phyloP scores from a whole-genome alignment of 169 alveolate genomes.

The Plasmodium malariae region DNA sequence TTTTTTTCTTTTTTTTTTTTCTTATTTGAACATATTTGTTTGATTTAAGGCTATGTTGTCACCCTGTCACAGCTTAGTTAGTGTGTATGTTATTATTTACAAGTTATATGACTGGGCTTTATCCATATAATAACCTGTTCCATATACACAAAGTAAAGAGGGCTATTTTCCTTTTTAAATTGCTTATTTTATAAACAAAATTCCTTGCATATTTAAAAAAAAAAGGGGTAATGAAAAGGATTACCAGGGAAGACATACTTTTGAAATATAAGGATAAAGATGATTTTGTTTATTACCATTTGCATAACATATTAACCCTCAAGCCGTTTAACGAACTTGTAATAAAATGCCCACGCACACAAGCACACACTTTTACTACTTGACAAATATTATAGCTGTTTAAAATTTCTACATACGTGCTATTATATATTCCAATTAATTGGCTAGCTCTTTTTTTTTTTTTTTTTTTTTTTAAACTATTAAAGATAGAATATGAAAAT shows the following conservation, averaged over 20 bases:
- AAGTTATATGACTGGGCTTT: no score
- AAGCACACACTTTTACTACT: background rate
- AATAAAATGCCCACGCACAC: background rate
- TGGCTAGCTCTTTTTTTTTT: background rate
- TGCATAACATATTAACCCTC: slow-evolving; percentile 20
- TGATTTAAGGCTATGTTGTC: no score
- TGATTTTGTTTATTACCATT: slow-evolving; percentile 42
- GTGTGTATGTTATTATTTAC: no score
- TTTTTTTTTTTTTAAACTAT: slow-evolving; percentile 1
- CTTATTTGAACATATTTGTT: no score
- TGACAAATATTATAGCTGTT: background rate
- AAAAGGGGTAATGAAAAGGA: slow-evolving; percentile 14
- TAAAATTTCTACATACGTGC: background rate
- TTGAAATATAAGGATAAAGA: slow-evolving; percentile 38
- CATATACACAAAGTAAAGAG: no score
- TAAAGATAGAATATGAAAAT: slow-evolving; percentile 70
- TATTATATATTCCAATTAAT: background rate
- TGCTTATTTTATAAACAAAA: background rate
- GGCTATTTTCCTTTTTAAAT: no score
- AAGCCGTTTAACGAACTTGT: slow-evolving; percentile 58
- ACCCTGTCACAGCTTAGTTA: no score
- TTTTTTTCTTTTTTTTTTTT: no score
- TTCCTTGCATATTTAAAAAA: background rate
- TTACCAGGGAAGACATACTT: slow-evolving; percentile 20
- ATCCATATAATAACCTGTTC: no score